A percentile compares a stretch with the other conserved stretches of the same genome.
phyloP scores from a whole-genome alignment of 2,329 filamentous ascomycete genomes.

The Trichoderma koningiopsis region DNA sequence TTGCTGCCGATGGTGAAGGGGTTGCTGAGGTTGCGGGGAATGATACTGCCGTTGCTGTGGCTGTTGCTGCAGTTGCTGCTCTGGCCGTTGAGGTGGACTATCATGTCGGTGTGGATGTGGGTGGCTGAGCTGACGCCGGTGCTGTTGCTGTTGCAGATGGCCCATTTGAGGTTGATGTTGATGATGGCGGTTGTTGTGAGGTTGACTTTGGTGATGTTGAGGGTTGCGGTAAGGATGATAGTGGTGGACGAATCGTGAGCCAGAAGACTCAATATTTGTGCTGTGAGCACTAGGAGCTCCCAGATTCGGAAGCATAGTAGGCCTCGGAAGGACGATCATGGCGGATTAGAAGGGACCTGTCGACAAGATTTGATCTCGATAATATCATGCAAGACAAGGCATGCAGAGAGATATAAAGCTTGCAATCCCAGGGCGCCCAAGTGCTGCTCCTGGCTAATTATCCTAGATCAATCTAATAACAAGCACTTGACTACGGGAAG shows the following conservation, averaged over 20 bases:
- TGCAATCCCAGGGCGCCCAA: slow-evolving; percentile 23
- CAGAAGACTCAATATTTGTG: slow-evolving; percentile 9
- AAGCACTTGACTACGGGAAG: slow-evolving; percentile 23
- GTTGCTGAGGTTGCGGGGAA: slow-evolving; percentile 1
- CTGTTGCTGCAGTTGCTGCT: neutral
- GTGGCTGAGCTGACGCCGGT: neutral
- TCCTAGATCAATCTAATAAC: slow-evolving; percentile 27
- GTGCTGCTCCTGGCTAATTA: slow-evolving; percentile 20
- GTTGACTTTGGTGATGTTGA: slow-evolving; percentile 14
- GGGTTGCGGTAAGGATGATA: slow-evolving; percentile 21
- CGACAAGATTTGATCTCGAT: slow-evolving; percentile 33
- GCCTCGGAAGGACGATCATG: slow-evolving; percentile 38
- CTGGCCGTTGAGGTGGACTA: neutral
- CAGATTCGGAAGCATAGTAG: slow-evolving; percentile 29
- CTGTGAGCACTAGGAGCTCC: slow-evolving; percentile 27
- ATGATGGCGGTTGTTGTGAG: neutral
- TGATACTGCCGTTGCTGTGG: slow-evolving; percentile 6
- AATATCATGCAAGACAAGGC: slow-evolving; percentile 30
- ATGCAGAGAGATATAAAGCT: slow-evolving; percentile 31
- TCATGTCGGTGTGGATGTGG: neutral
- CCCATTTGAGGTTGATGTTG: neutral
- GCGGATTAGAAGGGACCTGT: slow-evolving; percentile 26
- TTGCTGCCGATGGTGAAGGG: slow-evolving; percentile 26
- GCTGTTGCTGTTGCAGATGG: neutral
- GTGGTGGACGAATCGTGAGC: slow-evolving; percentile 10